Evolutionary conservation across 306 rosid genomes (phyloP).

Genomic region (Morella rubra): DNA sequence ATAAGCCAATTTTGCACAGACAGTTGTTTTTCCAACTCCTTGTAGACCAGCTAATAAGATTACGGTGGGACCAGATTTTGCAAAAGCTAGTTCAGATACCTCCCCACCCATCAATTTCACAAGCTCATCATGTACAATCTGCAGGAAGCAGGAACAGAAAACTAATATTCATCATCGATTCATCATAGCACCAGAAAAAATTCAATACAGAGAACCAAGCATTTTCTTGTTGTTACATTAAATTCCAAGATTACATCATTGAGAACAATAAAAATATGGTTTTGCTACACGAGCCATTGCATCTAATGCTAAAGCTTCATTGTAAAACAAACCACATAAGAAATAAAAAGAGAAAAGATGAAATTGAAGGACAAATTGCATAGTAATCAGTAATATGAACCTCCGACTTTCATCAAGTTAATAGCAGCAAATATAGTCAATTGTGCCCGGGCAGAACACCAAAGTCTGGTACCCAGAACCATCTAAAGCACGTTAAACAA

Average conservation of each 20-base stretch:
- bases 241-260: background rate
- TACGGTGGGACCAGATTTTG: slow-evolving; percentile 81
- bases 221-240: background rate
- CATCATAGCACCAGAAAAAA: slow-evolving; percentile 7
- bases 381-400: background rate
- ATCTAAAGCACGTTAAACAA: background rate
- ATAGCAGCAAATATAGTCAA: background rate
- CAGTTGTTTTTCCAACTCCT: slow-evolving; percentile 99
- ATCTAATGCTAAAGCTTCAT: background rate
- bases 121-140: slow-evolving; percentile 93
- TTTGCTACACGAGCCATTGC: background rate
- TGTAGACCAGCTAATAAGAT: slow-evolving; percentile 96
- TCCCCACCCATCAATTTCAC: slow-evolving; percentile 98
- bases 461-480: background rate
- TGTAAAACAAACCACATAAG: no score
- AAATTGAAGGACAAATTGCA: background rate
- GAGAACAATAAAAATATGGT: background rate
- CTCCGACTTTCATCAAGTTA: background rate
- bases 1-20: slow-evolving; percentile 86
- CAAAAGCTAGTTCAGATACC: slow-evolving; percentile 75
- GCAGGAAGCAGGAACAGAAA: slow-evolving; percentile 34
- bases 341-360: background rate
- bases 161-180: slow-evolving; percentile 1
- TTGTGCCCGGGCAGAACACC: background rate
- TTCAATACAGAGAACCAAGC: slow-evolving; percentile 14